These are phyloP conservation scores for Closterium sp. DNA, from an alignment of 139 green algal species.

Conservation along the genomic window DNA sequence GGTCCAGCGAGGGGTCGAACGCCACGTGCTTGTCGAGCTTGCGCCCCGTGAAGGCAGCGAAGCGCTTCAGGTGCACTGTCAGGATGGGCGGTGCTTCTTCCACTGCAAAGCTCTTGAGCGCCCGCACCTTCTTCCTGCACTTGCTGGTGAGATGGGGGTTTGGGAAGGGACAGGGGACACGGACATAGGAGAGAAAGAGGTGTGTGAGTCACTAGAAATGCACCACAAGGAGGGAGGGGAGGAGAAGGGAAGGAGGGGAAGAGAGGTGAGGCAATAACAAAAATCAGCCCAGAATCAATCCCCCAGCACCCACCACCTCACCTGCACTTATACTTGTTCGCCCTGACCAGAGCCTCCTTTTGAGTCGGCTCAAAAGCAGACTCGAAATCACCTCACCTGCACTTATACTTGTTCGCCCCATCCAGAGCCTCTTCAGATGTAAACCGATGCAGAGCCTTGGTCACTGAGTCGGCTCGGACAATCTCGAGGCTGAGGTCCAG, in stretches of 20 bases:
- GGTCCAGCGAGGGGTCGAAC: slow-evolving; percentile 73
- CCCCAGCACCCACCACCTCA: not conserved
- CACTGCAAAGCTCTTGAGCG: not conserved
- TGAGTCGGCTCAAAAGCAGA: no score
- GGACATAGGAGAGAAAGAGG: not conserved
- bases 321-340: not conserved
- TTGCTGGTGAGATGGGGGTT: not conserved
- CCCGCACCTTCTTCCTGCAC: slow-evolving; percentile 36
- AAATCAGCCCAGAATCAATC: not conserved
- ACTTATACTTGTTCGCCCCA: slow-evolving; percentile 58
- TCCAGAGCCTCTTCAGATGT: slow-evolving; percentile 52
- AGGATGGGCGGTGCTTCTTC: slow-evolving; percentile 37
- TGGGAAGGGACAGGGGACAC: not conserved
- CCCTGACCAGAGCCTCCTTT: no score
- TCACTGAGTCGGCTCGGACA: slow-evolving; percentile 11
- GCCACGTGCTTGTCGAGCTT: slow-evolving; percentile 84
- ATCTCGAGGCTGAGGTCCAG: slow-evolving; percentile 91
- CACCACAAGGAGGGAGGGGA: slow-evolving; percentile 42
- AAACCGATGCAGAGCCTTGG: slow-evolving; percentile 49
- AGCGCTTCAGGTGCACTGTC: slow-evolving; percentile 55
- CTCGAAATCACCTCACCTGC: no score
- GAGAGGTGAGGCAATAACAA: not conserved
- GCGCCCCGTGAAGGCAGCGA: slow-evolving; percentile 52
- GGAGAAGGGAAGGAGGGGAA: slow-evolving; percentile 6
- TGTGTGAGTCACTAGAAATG: slow-evolving; percentile 50